These are phyloP conservation scores for Tetrapisispora taiwanensis DNA, from an alignment of 805 yeast genomes.

Conservation along the genomic window DNA sequence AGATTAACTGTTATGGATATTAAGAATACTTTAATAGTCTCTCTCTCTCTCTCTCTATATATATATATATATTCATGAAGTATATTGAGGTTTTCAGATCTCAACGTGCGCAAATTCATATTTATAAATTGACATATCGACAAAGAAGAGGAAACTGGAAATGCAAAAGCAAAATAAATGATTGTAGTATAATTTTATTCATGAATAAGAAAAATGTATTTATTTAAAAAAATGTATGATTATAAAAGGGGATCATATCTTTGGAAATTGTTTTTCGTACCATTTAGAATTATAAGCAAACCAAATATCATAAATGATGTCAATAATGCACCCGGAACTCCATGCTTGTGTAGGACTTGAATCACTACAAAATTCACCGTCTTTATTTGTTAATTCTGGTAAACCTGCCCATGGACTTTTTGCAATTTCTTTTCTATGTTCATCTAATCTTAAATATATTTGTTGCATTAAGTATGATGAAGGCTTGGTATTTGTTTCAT, in stretches of 20 bases:
- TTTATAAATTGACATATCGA: too few species aligned
- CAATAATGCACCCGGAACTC: conserved; percentile 82
- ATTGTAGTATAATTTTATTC: too few species aligned
- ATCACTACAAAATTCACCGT: conserved; percentile 72
- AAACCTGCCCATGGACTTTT: conserved; percentile 89
- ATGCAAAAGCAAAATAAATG: too few species aligned
- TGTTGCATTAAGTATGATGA: conserved; percentile 46
- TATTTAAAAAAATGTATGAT: not conserved
- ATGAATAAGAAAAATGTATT: not conserved
- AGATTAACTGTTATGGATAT: too few species aligned
- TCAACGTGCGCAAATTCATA: too few species aligned
- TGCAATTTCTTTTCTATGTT: conserved; percentile 58
- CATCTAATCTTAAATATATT: conserved; percentile 49
- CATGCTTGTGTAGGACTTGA: conserved; percentile 96
- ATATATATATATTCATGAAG: too few species aligned
- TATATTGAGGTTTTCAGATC: too few species aligned
- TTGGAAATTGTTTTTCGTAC: conserved; percentile 1
- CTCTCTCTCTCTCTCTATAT: too few species aligned
- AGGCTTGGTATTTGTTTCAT: conserved; percentile 28
- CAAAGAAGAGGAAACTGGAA: too few species aligned
- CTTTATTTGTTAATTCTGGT: conserved; percentile 83
- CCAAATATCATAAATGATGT: conserved; percentile 57
- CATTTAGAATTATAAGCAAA: not conserved
- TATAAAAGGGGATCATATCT: too few species aligned
- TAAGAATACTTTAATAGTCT: too few species aligned